Base-by-base conservation (phyloP, 495 filamentous ascomycete genomes). In the Halenospora varia region DNA sequence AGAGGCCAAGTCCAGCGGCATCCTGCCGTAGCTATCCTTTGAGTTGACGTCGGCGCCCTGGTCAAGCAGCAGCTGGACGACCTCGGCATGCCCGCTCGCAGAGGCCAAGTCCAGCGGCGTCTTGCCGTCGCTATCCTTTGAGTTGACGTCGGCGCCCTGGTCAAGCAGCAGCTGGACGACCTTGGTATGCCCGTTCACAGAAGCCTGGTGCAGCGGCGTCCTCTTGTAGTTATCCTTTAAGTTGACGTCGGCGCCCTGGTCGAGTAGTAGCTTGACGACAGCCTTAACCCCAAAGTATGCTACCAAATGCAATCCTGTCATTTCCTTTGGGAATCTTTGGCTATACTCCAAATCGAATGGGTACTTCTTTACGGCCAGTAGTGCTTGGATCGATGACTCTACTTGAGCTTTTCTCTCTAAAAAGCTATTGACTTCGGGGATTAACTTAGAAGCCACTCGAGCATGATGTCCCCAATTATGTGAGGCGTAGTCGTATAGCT, bases 391-490 rank as follows among this genome's bases (percentile, higher is more conserved):
- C 15, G 59, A 60, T 6, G 62, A 60, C 15, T 61, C 40, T 15
- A 62, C 53, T 19, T 68, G 65, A 10, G 40, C 41, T 57, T 53
- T 9, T n/a, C 50, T 57, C 22, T 23, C 25, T n/a, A 25, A 70
- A 55, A 53, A 72, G 65, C 2, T 56, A 19, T 18, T 57, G 10
- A 41, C 57, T 26, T 10, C 2, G 15, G 10, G 49, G 52, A 6
- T 25, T 17, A 20, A 55, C 11, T 13, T n/a, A n/a, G n/a, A 52
- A 56, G 56, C 61, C 44, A 23, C 18, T 8, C 62, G 56, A 55
- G 70, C 69, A 69, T 79, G 73, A 52, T 72, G 9, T 2, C 72
- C 78, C 80, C 40, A 62, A 25, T 58, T 55, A 8, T 20, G 18
- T 20, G 54, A 23, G 1, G 55, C 60, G 18, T 62, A 62, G n/a